phyloP scores from a whole-genome alignment of 371 early-diverging fungal genomes.

The Mortierella polycephala region DNA sequence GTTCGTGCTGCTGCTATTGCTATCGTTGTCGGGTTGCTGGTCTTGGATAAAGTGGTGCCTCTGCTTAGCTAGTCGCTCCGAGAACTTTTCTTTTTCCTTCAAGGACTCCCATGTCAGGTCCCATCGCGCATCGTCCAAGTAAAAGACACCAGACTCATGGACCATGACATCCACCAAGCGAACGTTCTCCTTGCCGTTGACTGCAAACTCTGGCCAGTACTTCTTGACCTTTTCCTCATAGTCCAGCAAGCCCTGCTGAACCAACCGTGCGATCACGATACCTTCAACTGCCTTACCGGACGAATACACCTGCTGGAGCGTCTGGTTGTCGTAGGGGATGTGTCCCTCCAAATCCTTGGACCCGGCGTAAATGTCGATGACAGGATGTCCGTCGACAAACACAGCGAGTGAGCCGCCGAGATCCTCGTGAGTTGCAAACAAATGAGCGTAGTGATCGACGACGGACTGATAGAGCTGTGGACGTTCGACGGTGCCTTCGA shows the following conservation, averaged over 20 bases:
- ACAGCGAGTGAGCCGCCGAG: constrained; percentile 64
- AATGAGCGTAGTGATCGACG: constrained; percentile 7
- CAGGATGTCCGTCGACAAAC: constrained; percentile 66
- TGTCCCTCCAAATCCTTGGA: constrained; percentile 60
- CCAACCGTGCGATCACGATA: constrained; percentile 68
- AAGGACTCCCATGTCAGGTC: constrained; percentile 56
- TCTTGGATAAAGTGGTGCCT: constrained; percentile 66
- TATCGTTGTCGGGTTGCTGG: not conserved
- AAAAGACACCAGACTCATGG: constrained; percentile 74
- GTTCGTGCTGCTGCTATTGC: not conserved
- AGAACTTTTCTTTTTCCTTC: constrained; percentile 45
- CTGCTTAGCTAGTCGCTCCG: constrained; percentile 64
- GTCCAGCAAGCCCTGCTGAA: constrained; percentile 65
- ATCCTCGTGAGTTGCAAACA: constrained; percentile 50
- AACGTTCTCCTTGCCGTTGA: constrained; percentile 76
- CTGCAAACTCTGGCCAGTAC: constrained; percentile 85
- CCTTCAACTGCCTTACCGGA: constrained; percentile 70
- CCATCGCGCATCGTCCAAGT: constrained; percentile 55
- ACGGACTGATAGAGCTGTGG: constrained; percentile 24
- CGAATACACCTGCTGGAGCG: constrained; percentile 76
- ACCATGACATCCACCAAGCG: constrained; percentile 70
- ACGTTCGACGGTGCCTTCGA: constrained; percentile 23
- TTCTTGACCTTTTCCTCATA: constrained; percentile 65
- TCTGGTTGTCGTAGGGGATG: constrained; percentile 62
- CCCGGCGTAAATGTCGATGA: constrained; percentile 74